Base-by-base conservation (phyloP, 768 basidiomycete genomes). In the Suillus placidus region DNA sequence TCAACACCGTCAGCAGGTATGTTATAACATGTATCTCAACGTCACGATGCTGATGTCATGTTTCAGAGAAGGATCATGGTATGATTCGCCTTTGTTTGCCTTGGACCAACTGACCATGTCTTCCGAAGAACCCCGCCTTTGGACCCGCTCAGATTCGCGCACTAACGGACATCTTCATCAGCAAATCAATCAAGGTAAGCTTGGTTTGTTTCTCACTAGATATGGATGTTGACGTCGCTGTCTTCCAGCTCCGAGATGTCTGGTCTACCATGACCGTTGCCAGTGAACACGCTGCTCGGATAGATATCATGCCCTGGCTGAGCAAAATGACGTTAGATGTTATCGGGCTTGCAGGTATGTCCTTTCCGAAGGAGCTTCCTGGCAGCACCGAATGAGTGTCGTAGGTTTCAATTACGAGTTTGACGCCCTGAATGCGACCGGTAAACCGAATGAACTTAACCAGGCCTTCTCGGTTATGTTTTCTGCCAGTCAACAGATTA, bases 91-190 rank as follows among this genome's bases (percentile, higher is more conserved):
- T 16, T n/a, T 42, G 4, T 42, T 6, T 6, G 2, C 34, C 30
- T 16, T 32, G 14, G 12, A 47, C 64, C 47, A 64, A n/a, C 60
- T 10, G 55, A 58, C 10, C 2, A 12, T 14, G 16, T 18, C 49
- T 42, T 10, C 51, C 4, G 6, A 60, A 82, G 88, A 90, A 90
- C 67, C 88, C 89, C 14, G 88, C 88, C 0, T 91, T 91, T 68
- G 87, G 88, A 1, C 80, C 81, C 3, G 75, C 81, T 1, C 88
- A 89, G 68, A 81, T 90, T 45, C 79, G 88, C 2, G 84, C 84
- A 51, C 70, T 89, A 14, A 87, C 87, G 0, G 80, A 80, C 16
- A 84, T 86, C 14, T 89, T 90, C 66, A 68, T 87, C 5, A 80
- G 83, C 3, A 90, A 88, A 71, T 77, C 88, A 0, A 68, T 82